Evolutionary conservation across 192 early-diverging fungal genomes (phyloP), one percentile per base, ranked within the genome.

Genomic region (Umbelopsis sp.): DNA sequence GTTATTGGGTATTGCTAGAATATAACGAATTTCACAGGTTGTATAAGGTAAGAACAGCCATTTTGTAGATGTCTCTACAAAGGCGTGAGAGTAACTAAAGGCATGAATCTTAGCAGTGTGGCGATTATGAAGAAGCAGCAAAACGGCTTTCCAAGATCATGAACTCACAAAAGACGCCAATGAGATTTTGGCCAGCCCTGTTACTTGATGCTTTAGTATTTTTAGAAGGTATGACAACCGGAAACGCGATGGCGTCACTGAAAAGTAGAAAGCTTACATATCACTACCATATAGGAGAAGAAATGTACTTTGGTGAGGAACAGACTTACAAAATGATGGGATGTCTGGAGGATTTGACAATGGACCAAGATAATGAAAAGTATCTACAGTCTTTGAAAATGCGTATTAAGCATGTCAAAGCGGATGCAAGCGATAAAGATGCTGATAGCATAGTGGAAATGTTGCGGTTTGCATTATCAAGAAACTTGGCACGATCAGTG

Each of bases 301-400:
- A 62, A 14, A 62, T 62, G 56, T 62, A 62, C 17, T 62, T 62
- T 36, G 56, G 34, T 7, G 56, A 62, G n/a, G 29, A 62, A 26
- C 56, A 62, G 31, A 62, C 56, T 34, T 62, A 62, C 26, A 22
- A 62, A 32, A 62, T 62, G 56, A 62, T 62, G 56, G 56, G 29
- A 34, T 62, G 56, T 20, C 26, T 62, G 31, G 56, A 62, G 31
- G 56, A 62, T n/a, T 16, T 62, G 11, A 32, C 31, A 11, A 62
- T 20, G 29, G 31, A 22, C 26, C 29, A 62, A 2, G 56, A 62
- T 32, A 29, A 14, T n/a, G 56, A 62, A 20, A 1, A 62, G 12
- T 32, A 62, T 26, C 29, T 62, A 11, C 56, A 62, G 14, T 36
- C 56, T 10, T 31, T 62, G 34, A 62, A 29, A 8, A 14, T 34